These are phyloP conservation scores for Cyberlindnera xishuangbannaensis DNA, from an alignment of 805 yeast genomes.

Conservation along the genomic window DNA sequence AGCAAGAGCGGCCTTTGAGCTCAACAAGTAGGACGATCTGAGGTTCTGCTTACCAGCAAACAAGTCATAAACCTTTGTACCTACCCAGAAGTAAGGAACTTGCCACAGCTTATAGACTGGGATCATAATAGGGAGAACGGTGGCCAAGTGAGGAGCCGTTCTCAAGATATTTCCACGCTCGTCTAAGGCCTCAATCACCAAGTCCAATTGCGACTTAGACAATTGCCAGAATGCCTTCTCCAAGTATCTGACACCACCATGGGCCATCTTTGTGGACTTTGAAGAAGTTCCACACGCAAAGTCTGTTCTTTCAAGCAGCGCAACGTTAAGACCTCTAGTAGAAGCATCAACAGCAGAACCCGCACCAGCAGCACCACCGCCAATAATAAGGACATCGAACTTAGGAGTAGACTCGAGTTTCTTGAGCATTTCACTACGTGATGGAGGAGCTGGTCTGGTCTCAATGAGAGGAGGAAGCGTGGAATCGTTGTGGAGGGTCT, in stretches of 20 bases:
- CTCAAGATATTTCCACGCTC: slow-evolving; percentile 82
- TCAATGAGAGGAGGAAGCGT: slow-evolving; percentile 34
- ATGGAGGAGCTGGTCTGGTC: slow-evolving; percentile 44
- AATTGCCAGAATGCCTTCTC: slow-evolving; percentile 93
- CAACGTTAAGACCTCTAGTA: slow-evolving; percentile 84
- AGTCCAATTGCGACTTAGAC: slow-evolving; percentile 81
- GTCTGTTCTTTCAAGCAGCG: slow-evolving; percentile 80
- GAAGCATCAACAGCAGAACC: slow-evolving; percentile 92
- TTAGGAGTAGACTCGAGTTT: slow-evolving; percentile 44
- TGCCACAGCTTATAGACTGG: slow-evolving; percentile 98
- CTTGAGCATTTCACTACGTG: slow-evolving; percentile 46
- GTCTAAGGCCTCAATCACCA: slow-evolving; percentile 83
- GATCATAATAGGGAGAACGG: slow-evolving; percentile 85
- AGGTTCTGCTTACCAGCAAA: slow-evolving; percentile 88
- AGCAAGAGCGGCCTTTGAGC: slow-evolving; percentile 58
- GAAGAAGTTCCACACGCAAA: slow-evolving; percentile 92
- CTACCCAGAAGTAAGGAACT: slow-evolving; percentile 87
- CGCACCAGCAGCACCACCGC: slow-evolving; percentile 96
- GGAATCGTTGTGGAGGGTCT: slow-evolving; percentile 17
- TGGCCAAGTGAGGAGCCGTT: slow-evolving; percentile 88
- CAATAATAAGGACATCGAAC: slow-evolving; percentile 80
- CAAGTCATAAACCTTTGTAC: slow-evolving; percentile 87
- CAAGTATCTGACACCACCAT: slow-evolving; percentile 93
- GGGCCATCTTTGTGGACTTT: slow-evolving; percentile 93
- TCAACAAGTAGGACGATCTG: slow-evolving; percentile 67